These are phyloP conservation scores for Hypericum androsaemum DNA, from an alignment of 345 rosid genomes.

Conservation along the genomic window DNA sequence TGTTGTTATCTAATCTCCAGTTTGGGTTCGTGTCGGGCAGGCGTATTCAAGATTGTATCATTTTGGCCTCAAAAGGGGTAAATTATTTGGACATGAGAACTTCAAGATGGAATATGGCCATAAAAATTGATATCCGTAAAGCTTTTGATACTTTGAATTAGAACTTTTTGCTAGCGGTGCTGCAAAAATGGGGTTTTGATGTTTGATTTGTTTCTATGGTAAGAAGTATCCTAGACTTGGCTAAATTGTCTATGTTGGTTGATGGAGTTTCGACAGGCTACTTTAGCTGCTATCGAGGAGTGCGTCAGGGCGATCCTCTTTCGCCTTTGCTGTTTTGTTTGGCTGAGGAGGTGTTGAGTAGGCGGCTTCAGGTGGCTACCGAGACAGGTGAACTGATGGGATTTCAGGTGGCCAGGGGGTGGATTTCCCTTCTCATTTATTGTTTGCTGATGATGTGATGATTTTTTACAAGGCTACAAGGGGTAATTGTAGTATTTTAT, in stretches of 20 bases:
- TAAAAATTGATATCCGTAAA: too few relatives aligned
- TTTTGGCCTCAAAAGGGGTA: not conserved
- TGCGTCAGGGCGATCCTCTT: not conserved
- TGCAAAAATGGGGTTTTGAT: not conserved
- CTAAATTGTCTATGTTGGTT: not conserved
- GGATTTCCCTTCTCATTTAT: too few relatives aligned
- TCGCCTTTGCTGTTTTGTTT: not conserved
- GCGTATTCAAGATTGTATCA: too few relatives aligned
- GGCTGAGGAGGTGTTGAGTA: too few relatives aligned
- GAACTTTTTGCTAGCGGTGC: not conserved
- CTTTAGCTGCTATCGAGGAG: not conserved
- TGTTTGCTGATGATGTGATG: too few relatives aligned
- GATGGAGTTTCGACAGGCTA: not conserved
- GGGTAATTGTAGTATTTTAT: too few relatives aligned
- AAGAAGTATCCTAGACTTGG: not conserved
- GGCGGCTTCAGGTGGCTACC: too few relatives aligned
- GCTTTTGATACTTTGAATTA: too few relatives aligned
- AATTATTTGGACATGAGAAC: not conserved
- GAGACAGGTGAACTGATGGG: too few relatives aligned
- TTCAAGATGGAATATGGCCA: not conserved
- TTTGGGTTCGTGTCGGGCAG: not conserved
- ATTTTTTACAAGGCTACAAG: too few relatives aligned
- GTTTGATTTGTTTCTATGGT: too few relatives aligned
- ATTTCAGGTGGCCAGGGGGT: too few relatives aligned
- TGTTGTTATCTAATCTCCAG: not conserved